Conservation (phyloP, 371 early-diverging fungal species). For the Nematocida sp. region DNA sequence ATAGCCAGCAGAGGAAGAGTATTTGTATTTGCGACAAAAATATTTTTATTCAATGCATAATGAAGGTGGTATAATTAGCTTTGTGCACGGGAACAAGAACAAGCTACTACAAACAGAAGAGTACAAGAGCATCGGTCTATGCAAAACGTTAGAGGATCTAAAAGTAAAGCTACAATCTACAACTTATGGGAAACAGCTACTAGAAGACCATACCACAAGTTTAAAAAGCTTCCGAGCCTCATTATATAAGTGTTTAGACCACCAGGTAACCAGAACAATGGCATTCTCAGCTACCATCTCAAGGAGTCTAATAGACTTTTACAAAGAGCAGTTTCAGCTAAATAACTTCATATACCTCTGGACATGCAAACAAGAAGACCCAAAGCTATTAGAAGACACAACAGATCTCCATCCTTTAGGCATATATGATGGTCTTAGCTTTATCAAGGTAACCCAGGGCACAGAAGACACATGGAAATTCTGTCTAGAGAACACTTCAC, state of each 20-base stretch:
- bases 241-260: conserved; percentile 19
- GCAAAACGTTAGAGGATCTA: conserved; percentile 57
- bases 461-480: conserved; percentile 60
- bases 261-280: conserved; percentile 10
- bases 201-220: conserved; percentile 16
- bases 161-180: conserved; percentile 52
- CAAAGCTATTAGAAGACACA: conserved; percentile 20
- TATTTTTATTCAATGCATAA: conserved; percentile 1
- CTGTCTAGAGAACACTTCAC: conserved; percentile 59
- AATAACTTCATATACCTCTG: conserved; percentile 60
- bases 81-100: conserved; percentile 58
- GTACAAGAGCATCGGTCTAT: conserved; percentile 52
- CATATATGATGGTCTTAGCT: conserved; percentile 54
- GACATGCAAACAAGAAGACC: conserved; percentile 49
- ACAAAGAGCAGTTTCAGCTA: conserved; percentile 55
- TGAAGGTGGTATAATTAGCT: conserved; percentile 47
- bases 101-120: conserved; percentile 50
- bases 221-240: conserved; percentile 12
- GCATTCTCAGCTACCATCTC: conserved; percentile 19
- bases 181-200: conserved; percentile 22
- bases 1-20: conserved; percentile 2
- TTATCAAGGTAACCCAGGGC: conserved; percentile 57
- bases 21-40: too few relatives aligned
- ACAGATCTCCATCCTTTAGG: conserved; percentile 57
- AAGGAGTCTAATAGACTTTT: conserved; percentile 51